Evolutionary conservation across 495 filamentous ascomycete species (phyloP).

Genomic region (Hypoxylon perforatum): DNA sequence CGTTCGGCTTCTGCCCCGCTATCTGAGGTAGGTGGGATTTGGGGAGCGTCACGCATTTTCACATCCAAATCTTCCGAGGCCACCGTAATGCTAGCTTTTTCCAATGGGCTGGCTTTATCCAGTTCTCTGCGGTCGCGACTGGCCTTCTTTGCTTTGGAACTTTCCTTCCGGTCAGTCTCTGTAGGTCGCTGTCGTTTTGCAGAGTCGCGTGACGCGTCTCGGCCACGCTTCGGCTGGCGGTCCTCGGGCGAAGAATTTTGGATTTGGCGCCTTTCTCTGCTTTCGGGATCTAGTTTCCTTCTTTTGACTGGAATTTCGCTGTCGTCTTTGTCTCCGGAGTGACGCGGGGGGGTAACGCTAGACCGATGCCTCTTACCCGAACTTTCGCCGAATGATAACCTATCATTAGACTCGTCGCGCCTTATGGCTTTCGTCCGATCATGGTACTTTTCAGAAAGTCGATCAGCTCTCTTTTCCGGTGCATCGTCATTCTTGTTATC

Average conservation of each 20-base stretch:
- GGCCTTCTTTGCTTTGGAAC: slow-evolving; percentile 48
- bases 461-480: slow-evolving; percentile 49
- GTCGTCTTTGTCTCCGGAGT: slow-evolving; percentile 63
- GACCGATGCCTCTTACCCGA: slow-evolving; percentile 72
- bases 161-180: slow-evolving; percentile 51
- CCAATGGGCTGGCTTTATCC: slow-evolving; percentile 49
- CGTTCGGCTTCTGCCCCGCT: slow-evolving; percentile 55
- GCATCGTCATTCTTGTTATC: slow-evolving; percentile 53
- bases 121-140: slow-evolving; percentile 53
- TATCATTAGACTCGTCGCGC: slow-evolving; percentile 66
- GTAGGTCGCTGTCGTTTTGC: slow-evolving; percentile 32
- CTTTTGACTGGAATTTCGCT: slow-evolving; percentile 64
- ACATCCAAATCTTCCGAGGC: slow-evolving; percentile 60
- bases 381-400: slow-evolving; percentile 59
- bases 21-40: slow-evolving; percentile 43
- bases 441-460: slow-evolving; percentile 56
- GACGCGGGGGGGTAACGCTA: slow-evolving; percentile 74
- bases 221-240: slow-evolving; percentile 50
- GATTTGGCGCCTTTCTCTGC: slow-evolving; percentile 55
- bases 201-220: slow-evolving; percentile 50
- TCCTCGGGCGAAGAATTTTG: slow-evolving; percentile 54
- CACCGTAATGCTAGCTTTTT: slow-evolving; percentile 57
- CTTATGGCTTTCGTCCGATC: slow-evolving; percentile 63
- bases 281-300: slow-evolving; percentile 59
- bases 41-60: slow-evolving; percentile 58